phyloP scores from a whole-genome alignment of 2,329 filamentous ascomycete species.

The Zymoseptoria crescenta region DNA sequence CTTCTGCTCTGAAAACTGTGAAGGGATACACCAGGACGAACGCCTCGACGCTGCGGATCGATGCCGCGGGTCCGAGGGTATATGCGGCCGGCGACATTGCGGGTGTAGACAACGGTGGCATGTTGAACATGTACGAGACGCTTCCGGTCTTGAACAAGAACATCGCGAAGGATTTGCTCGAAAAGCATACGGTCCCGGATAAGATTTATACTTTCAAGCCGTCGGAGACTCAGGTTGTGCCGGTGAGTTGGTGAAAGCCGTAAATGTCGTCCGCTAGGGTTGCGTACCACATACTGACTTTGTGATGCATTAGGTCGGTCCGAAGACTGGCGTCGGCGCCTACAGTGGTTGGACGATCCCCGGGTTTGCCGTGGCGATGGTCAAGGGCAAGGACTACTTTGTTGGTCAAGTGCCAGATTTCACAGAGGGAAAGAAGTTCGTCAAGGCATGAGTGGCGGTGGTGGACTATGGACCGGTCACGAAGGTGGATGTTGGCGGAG shows the following conservation, averaged over 20 bases:
- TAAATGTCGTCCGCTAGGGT: conserved; percentile 11
- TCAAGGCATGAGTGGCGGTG: conserved; percentile 13
- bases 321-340: conserved; percentile 31
- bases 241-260: conserved; percentile 13
- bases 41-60: conserved; percentile 38
- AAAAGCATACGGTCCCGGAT: conserved; percentile 16
- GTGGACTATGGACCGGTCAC: not conserved
- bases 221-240: conserved; percentile 28
- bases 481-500: not conserved
- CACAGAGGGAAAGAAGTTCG: conserved; percentile 24
- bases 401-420: conserved; percentile 21
- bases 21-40: conserved; percentile 45
- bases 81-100: conserved; percentile 44
- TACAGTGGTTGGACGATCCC: conserved; percentile 29
- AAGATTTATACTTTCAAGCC: conserved; percentile 23
- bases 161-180: conserved; percentile 40
- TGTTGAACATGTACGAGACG: conserved; percentile 34
- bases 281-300: not conserved
- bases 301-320: conserved; percentile 9
- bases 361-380: conserved; percentile 26
- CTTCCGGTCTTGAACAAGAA: conserved; percentile 38
- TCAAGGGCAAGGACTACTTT: conserved; percentile 34
- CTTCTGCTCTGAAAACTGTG: conserved; percentile 35
- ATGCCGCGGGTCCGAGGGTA: conserved; percentile 37
- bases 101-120: conserved; percentile 35